Base-by-base conservation (phyloP, 2,329 filamentous ascomycete genomes). In the Colletotrichum zoysiae region DNA sequence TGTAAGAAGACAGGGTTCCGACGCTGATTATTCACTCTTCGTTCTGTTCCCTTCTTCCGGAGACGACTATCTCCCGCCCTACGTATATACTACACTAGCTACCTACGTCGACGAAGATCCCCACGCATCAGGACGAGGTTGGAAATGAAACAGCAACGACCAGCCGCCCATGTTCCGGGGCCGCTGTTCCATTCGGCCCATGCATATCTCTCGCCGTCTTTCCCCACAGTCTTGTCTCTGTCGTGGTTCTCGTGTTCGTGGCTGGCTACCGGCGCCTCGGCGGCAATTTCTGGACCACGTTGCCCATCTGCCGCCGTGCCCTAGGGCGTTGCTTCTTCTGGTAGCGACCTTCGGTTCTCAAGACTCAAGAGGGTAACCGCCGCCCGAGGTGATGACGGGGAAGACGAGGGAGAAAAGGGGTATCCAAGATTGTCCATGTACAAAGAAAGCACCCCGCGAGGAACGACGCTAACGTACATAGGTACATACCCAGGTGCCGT, bases 221-320 rank as follows among this genome's bases (percentile, higher is more conserved):
- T 18, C 55, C 55, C 55, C 55, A 40, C 55, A 42, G 8, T 40
- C 35, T 23, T 9, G 46, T 57, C 9, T 9, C 55, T 42, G n/a
- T n/a, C 38, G 55, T 40, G 11, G 12, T 57, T 57, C 60, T 62
- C 60, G 33, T 62, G 46, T 51, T 62, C 46, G 46, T 62, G 60
- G 59, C 59, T 62, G 33, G 26, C 35, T 30, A 16, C 46, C 18
- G 26, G 60, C 60, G 60, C 46, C 35, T 51, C 60, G 46, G 60
- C 60, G 60, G 60, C 60, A 62, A 62, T 51, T 23, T 62, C n/a
- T 62, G 30, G 16, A 50, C 26, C 35, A 20, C 30, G 51, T 40
- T 35, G n/a, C 16, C 44, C 35, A 51, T 30, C 33, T 40, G 33
- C 44, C n/a, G 20, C 60, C 60, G 35, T 16, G 23, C 35, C 20